Evolutionary conservation across 306 rosid species (phyloP), one percentile per base, ranked within the genome.

Genomic region (Sicyos baderoa): DNA sequence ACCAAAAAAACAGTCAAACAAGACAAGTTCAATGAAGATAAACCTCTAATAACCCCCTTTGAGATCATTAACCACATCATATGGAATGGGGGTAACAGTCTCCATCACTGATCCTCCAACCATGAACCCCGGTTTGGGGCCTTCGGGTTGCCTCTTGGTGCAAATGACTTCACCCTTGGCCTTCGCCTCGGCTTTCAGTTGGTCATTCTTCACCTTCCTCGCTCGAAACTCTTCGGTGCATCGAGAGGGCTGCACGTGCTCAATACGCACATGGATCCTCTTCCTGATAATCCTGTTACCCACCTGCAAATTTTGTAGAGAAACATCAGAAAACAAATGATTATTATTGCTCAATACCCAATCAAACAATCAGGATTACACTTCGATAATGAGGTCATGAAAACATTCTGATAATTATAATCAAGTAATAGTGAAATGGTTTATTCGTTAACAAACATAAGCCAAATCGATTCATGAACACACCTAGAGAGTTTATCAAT

Each of bases 101-200:
- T 93, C 99, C 80, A 93, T 45, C 0, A 84, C 83, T 7, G 99
- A 90, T n/a, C 96, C 91, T 32, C 85, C 97, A 3, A 93, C 97
- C 97, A 74, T 93, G 78, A 90, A 93, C 27, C 99, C 99, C 0
- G 99, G 97, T 58, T 93, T 93, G 2, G 99, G 99, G 6, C 99
- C 99, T 64, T 72, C 77, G 0, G 99, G 97, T 78, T 86, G 88
- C 59, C 99, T 87, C 91, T 93, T 93, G 16, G 99, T 93, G 79
- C 94, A 84, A 9, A 93, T 88, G 13, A 79, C 78, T 65, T 74
- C 86, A 0, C 99, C 97, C 67, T 53, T 85, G 0, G 83, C 86
- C 88, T 93, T 93, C 3, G 99, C 99, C 13, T 77, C 96, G 0
- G 90, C 91, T 83, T 93, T 93, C 25, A 86, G 72, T 52, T 86